Percentiles rank a stretch among this genome's conserved stretches.
These are phyloP conservation scores for Blastobotrys raffinosifermentans DNA, from an alignment of 1,139 yeast species.

Conservation along the genomic window DNA sequence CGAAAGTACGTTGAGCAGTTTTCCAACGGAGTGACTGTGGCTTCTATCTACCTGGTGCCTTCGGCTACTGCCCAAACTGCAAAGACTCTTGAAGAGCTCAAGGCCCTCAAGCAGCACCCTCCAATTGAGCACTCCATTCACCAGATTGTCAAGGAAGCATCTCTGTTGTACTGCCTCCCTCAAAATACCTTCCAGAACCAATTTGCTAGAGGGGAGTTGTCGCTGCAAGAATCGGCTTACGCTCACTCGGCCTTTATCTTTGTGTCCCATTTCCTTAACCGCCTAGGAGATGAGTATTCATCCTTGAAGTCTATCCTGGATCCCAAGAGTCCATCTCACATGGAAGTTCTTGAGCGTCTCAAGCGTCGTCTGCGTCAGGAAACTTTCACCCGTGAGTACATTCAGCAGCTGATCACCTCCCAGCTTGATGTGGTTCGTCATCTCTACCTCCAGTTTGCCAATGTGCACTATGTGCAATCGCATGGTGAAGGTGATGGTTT, in stretches of 20 bases:
- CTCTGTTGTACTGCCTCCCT: conserved; percentile 86
- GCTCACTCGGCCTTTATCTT: conserved; percentile 93
- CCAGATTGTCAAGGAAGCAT: conserved; percentile 92
- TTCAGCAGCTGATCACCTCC: conserved; percentile 67
- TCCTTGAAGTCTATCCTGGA: conserved; percentile 55
- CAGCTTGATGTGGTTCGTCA: conserved; percentile 72
- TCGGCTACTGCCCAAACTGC: conserved; percentile 35
- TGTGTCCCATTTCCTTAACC: conserved; percentile 88
- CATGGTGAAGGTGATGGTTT: conserved; percentile 47
- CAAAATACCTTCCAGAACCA: conserved; percentile 72
- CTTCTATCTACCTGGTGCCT: conserved; percentile 79
- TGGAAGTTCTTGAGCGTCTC: conserved; percentile 69
- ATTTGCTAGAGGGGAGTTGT: conserved; percentile 71
- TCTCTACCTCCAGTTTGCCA: conserved; percentile 88
- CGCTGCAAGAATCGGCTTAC: conserved; percentile 89
- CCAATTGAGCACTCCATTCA: conserved; percentile 66
- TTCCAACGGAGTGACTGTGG: conserved; percentile 78
- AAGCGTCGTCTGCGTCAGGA: conserved; percentile 90
- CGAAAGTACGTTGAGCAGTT: conserved; percentile 94
- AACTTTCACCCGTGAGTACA: conserved; percentile 83
- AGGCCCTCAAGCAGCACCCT: conserved; percentile 37
- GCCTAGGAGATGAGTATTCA: conserved; percentile 87
- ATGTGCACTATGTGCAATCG: conserved; percentile 74
- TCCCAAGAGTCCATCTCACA: conserved; percentile 48
- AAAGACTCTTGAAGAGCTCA: conserved; percentile 31